Evolutionary conservation across 768 basidiomycete genomes (phyloP).

Genomic region (Leccinum obscurum): DNA sequence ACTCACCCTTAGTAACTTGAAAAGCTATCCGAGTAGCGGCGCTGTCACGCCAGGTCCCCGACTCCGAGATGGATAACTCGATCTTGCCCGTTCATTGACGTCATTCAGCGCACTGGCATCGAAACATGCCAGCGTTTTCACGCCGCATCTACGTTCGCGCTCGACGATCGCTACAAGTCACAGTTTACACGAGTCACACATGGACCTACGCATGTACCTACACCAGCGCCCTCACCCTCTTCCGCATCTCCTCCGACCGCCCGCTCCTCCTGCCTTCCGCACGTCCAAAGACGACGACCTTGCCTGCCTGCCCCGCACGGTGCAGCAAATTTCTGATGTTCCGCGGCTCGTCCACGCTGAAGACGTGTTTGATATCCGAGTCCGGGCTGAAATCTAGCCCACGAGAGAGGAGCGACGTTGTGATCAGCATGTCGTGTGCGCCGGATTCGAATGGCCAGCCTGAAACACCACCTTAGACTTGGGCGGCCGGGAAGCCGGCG

Average conservation of each 20-base stretch:
- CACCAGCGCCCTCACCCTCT: slow-evolving; percentile 43
- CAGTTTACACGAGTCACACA: too few species aligned
- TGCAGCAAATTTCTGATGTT: slow-evolving; percentile 93
- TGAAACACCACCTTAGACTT: too few species aligned
- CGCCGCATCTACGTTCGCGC: too few species aligned
- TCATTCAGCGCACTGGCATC: too few species aligned
- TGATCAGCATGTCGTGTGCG: slow-evolving; percentile 65
- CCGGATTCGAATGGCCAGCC: slow-evolving; percentile 19
- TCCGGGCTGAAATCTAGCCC: slow-evolving; percentile 84
- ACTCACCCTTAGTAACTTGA: too few species aligned
- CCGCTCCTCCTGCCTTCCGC: slow-evolving; percentile 61
- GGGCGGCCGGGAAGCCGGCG: too few species aligned
- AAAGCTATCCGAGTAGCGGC: too few species aligned
- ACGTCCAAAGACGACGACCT: slow-evolving; percentile 70
- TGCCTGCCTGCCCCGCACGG: slow-evolving; percentile 75
- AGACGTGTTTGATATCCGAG: slow-evolving; percentile 63
- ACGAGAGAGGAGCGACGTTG: slow-evolving; percentile 87
- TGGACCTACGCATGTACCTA: slow-evolving; percentile 10
- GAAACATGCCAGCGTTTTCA: too few species aligned
- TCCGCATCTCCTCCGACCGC: slow-evolving; percentile 50
- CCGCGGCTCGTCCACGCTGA: slow-evolving; percentile 84
- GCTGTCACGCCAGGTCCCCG: too few species aligned
- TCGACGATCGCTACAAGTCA: too few species aligned
- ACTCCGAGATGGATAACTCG: too few species aligned
- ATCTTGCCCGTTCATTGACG: too few species aligned